Evolutionary conservation across 2,329 filamentous ascomycete species (phyloP).

Genomic region (Talaromyces atroroseus): DNA sequence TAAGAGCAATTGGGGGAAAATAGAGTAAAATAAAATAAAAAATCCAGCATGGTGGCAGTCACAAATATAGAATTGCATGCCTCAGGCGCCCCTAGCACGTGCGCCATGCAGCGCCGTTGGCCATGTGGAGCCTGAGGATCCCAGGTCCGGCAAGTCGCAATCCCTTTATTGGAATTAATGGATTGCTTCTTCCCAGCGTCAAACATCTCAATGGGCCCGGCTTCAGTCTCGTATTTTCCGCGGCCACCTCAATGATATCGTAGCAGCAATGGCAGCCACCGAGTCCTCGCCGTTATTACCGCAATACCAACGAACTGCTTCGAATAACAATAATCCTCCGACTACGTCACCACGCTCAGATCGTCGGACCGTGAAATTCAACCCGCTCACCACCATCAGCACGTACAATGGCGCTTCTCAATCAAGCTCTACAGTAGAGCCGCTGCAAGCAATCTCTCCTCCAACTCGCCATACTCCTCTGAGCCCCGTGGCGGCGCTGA

Average conservation of each 20-base stretch:
- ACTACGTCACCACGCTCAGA: conserved; percentile 36
- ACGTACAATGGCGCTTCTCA: conserved; percentile 38
- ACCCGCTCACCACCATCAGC: conserved; percentile 42
- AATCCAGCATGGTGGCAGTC: too few species aligned
- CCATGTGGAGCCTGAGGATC: not conserved
- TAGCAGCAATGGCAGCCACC: conserved; percentile 29
- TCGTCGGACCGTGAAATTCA: conserved; percentile 45
- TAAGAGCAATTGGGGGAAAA: too few species aligned
- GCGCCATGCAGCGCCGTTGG: not conserved
- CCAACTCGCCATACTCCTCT: conserved; percentile 26
- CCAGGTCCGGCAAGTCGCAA: not conserved
- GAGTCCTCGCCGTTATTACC: conserved; percentile 41
- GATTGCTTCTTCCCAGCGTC: too few species aligned
- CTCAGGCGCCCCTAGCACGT: not conserved
- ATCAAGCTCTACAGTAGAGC: conserved; percentile 37
- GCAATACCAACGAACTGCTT: conserved; percentile 24
- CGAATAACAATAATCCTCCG: conserved; percentile 15
- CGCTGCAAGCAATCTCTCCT: conserved; percentile 35
- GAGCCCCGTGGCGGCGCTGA: conserved; percentile 61
- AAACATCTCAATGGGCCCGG: not conserved
- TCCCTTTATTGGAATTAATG: not conserved
- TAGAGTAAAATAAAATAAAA: too few species aligned
- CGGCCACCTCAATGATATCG: not conserved
- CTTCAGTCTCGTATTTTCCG: not conserved
- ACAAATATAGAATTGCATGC: too few species aligned